phyloP scores from a whole-genome alignment of 2,329 filamentous ascomycete species.

The Trichoderma sp. region DNA sequence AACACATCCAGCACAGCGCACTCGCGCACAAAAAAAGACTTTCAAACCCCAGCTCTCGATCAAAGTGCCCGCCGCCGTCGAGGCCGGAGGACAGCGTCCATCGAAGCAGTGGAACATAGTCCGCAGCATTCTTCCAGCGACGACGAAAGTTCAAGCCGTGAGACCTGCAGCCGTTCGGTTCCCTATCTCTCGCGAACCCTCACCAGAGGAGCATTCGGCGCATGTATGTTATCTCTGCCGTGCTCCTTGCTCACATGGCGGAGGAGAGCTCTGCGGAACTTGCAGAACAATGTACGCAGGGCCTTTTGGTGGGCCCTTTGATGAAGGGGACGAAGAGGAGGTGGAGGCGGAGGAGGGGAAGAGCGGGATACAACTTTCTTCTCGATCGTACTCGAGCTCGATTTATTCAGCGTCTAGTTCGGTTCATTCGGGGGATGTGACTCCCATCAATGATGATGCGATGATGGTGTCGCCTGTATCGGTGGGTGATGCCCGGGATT shows the following conservation, averaged over 20 bases:
- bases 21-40: too few relatives aligned
- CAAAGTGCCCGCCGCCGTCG: too few relatives aligned
- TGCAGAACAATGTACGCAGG: constrained; percentile 13
- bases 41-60: too few relatives aligned
- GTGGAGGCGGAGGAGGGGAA: background rate
- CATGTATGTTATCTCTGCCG: background rate
- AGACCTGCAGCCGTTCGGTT: too few relatives aligned
- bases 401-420: background rate
- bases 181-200: too few relatives aligned
- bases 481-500: background rate
- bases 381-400: background rate
- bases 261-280: background rate
- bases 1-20: too few relatives aligned
- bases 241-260: background rate
- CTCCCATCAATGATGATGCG: background rate
- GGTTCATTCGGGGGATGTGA: background rate
- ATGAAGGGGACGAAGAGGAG: background rate
- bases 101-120: too few relatives aligned
- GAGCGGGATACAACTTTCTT: too few relatives aligned
- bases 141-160: too few relatives aligned
- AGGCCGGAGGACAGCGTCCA: too few relatives aligned
- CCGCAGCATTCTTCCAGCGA: too few relatives aligned
- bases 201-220: background rate
- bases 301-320: background rate
- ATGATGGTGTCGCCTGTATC: background rate